A percentile compares a stretch with the other conserved stretches of the same genome.
phyloP scores from a whole-genome alignment of 2,329 filamentous ascomycete genomes.

The Colletotrichum orbiculare region DNA sequence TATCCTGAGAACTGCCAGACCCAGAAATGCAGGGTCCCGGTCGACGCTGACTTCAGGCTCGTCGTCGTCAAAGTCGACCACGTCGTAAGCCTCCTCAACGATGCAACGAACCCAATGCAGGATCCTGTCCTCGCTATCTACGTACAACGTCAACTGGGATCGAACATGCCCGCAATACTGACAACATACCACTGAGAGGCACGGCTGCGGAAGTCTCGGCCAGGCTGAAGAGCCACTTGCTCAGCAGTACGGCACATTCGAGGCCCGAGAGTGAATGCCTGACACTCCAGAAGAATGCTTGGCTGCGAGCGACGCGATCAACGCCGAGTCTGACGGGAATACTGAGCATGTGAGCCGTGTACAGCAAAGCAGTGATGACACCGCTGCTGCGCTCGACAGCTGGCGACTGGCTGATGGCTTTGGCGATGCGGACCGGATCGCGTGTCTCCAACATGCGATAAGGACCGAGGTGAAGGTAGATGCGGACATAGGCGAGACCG shows the following conservation, averaged over 20 bases:
- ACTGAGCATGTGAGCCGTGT: conserved; percentile 65
- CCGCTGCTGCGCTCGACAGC: conserved; percentile 59
- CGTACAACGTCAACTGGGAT: not conserved
- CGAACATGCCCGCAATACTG: too few species aligned
- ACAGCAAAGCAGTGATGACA: conserved; percentile 60
- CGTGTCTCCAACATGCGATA: conserved; percentile 55
- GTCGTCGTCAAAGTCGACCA: conserved; percentile 53
- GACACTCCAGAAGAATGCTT: conserved; percentile 67
- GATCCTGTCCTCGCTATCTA: conserved; percentile 56
- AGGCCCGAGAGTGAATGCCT: conserved; percentile 65
- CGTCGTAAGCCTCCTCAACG: conserved; percentile 54
- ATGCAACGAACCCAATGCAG: conserved; percentile 59
- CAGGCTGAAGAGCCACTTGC: conserved; percentile 58
- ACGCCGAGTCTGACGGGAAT: conserved; percentile 66
- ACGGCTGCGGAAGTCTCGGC: conserved; percentile 34
- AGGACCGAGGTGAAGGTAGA: conserved; percentile 57
- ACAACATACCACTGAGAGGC: conserved; percentile 43
- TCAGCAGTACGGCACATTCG: conserved; percentile 64
- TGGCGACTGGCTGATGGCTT: conserved; percentile 50
- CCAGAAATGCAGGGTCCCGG: conserved; percentile 45
- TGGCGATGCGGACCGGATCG: conserved; percentile 52
- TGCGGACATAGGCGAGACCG: conserved; percentile 57
- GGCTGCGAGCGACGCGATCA: conserved; percentile 64
- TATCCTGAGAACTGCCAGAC: conserved; percentile 54
- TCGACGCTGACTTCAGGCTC: conserved; percentile 39